Conservation (phyloP, 345 rosid species). For the Rhodomyrtus tomentosa region DNA sequence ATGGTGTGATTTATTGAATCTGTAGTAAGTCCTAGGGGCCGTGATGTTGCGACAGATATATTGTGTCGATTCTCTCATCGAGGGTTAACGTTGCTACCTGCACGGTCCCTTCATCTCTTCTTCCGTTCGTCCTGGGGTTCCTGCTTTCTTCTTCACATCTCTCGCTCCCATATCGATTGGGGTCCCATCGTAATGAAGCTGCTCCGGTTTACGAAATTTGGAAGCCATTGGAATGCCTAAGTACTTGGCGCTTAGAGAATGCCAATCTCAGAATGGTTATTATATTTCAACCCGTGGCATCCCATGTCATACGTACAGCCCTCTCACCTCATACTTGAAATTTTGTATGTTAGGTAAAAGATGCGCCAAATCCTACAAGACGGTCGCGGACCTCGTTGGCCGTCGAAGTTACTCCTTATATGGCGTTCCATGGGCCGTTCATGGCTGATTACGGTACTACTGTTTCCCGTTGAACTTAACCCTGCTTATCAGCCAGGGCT, state of each 20-base stretch:
- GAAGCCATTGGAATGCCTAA: neutral
- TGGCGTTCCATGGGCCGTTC: neutral
- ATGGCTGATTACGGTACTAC: neutral
- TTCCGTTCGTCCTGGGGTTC: neutral
- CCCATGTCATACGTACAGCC: too few species aligned
- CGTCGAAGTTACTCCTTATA: neutral
- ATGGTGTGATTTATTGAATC: neutral
- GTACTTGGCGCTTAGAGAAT: neutral
- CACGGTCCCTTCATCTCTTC: neutral
- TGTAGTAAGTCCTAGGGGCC: neutral
- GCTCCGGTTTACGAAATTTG: neutral
- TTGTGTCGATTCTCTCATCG: neutral
- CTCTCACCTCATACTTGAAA: too few species aligned
- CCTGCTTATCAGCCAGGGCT: neutral
- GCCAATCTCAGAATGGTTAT: too few species aligned
- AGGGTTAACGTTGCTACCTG: neutral
- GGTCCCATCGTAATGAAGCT: neutral
- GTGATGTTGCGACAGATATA: neutral
- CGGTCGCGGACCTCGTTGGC: too few species aligned
- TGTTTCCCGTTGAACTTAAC: neutral
- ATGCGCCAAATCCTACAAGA: too few species aligned
- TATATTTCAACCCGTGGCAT: too few species aligned
- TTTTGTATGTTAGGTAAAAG: too few species aligned
- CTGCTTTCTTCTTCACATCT: neutral
- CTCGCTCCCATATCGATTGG: neutral